phyloP scores from a whole-genome alignment of 768 basidiomycete species.

The Suillus paluster region DNA sequence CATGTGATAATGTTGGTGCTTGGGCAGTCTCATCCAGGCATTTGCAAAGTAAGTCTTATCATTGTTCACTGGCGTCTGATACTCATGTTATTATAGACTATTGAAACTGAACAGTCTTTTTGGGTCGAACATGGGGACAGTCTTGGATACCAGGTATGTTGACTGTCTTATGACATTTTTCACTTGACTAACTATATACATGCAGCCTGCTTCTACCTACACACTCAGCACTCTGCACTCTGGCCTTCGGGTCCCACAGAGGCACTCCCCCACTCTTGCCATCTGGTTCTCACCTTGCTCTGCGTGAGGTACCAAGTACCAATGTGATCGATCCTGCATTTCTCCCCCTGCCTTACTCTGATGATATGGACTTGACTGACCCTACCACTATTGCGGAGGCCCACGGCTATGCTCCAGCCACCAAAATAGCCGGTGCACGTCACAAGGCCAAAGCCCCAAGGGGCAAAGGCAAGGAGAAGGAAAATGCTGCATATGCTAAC shows the following conservation, averaged over 20 bases:
- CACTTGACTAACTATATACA: no score
- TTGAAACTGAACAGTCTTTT: background rate
- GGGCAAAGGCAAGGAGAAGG: slow-evolving; percentile 8
- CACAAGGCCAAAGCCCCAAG: background rate
- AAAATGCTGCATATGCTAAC: background rate
- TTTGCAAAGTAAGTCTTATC: background rate
- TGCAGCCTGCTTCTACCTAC: background rate
- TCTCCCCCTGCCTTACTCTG: background rate
- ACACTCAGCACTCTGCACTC: background rate
- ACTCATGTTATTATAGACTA: background rate
- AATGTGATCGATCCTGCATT: no score
- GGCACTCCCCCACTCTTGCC: no score
- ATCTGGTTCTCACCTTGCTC: no score
- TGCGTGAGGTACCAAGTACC: no score
- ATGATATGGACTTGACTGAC: background rate
- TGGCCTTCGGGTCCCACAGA: background rate
- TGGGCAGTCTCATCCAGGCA: background rate
- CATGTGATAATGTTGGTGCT: background rate
- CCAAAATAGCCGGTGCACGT: background rate
- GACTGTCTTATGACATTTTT: no score
- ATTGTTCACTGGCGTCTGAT: background rate
- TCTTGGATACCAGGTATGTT: no score
- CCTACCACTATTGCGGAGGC: background rate
- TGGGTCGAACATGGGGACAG: no score
- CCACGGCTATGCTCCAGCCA: no score